phyloP scores from a whole-genome alignment of 345 rosid genomes.

The Camelina sativa region DNA sequence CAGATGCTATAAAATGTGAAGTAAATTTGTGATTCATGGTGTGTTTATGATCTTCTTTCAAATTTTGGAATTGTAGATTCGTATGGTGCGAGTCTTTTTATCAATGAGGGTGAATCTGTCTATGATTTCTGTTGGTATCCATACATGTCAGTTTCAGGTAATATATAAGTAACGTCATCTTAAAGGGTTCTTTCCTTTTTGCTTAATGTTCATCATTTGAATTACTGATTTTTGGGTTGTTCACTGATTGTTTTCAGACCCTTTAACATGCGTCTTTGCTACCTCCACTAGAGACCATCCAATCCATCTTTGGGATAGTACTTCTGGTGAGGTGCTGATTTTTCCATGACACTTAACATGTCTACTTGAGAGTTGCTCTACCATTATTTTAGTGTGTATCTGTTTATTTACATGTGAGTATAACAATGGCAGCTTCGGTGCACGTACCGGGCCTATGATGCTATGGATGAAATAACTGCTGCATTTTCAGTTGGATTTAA shows the following conservation, averaged over 20 bases:
- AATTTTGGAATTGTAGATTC: constrained; percentile 62
- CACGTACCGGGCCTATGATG: constrained; percentile 96
- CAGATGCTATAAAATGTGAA: constrained; percentile 13
- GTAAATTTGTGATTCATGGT: neutral
- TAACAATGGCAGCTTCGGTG: constrained; percentile 77
- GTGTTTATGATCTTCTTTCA: neutral
- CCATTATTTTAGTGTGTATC: constrained; percentile 23
- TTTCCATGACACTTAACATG: neutral
- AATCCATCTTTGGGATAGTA: constrained; percentile 97
- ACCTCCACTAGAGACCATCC: constrained; percentile 93
- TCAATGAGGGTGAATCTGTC: constrained; percentile 87
- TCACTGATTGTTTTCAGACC: constrained; percentile 58
- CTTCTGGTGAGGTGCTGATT: constrained; percentile 80
- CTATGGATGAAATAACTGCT: constrained; percentile 93
- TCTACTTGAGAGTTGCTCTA: constrained; percentile 12
- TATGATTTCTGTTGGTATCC: constrained; percentile 99
- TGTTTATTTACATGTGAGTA: constrained; percentile 23
- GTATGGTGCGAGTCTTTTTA: constrained; percentile 61
- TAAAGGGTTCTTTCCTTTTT: constrained; percentile 8
- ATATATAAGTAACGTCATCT: neutral
- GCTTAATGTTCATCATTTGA: constrained; percentile 17
- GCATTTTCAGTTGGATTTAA: constrained; percentile 88
- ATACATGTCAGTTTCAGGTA: constrained; percentile 87
- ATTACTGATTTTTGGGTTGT: constrained; percentile 22
- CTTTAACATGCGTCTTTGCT: constrained; percentile 86